Percentiles rank a stretch among this genome's conserved stretches.
These are phyloP conservation scores for Boletellus ananiceps DNA, from an alignment of 768 basidiomycete species.

Conservation along the genomic window DNA sequence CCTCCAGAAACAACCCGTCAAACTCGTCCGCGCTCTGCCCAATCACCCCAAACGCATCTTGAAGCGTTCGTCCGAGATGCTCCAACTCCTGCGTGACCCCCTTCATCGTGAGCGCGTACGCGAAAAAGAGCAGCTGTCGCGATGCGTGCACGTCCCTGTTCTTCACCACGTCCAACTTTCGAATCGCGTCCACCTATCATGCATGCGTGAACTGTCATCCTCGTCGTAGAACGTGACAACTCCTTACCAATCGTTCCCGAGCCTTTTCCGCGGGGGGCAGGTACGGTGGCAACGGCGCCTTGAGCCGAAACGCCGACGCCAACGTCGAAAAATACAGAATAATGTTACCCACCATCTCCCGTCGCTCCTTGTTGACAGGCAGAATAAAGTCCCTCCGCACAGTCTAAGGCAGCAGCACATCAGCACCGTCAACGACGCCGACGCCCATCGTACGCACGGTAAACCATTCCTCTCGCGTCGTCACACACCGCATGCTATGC, in stretches of 20 bases:
- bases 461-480: conserved; percentile 91
- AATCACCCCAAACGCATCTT: conserved; percentile 90
- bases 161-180: conserved; percentile 83
- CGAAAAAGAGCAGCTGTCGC: conserved; percentile 85
- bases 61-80: conserved; percentile 70
- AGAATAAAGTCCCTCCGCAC: conserved; percentile 85
- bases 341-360: conserved; percentile 94
- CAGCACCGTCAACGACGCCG: too few relatives aligned
- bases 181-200: conserved; percentile 71
- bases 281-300: conserved; percentile 93
- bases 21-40: conserved; percentile 79
- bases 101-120: conserved; percentile 91
- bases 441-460: conserved; percentile 45
- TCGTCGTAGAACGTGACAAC: too few relatives aligned
- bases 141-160: conserved; percentile 77
- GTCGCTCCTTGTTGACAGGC: conserved; percentile 83
- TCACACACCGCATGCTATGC: conserved; percentile 97
- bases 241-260: conserved; percentile 65
- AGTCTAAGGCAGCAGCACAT: conserved; percentile 40
- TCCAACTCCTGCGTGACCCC: conserved; percentile 91
- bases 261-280: conserved; percentile 90
- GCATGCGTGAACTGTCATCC: too few relatives aligned
- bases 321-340: conserved; percentile 84
- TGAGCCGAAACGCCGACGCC: conserved; percentile 74
- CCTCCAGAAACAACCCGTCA: conserved; percentile 60